Percentiles rank a stretch among this genome's conserved stretches.
Conservation (phyloP, 1,139 yeast species). For the Eremothecium gossypii region DNA sequence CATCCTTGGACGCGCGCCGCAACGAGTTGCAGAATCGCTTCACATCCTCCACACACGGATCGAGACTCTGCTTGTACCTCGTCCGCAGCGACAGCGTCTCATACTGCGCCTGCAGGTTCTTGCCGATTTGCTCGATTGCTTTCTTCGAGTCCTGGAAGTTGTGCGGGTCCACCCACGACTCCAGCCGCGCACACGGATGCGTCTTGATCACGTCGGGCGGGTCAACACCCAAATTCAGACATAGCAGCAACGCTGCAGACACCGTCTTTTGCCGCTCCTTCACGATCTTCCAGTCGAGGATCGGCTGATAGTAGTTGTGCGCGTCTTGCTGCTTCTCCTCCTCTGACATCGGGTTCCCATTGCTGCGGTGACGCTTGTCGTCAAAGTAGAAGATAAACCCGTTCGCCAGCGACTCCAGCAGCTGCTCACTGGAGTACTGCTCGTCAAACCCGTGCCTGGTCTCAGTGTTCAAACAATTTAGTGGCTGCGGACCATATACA, state of each 20-base stretch:
- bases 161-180: conserved; percentile 90
- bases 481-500: conserved; percentile 28
- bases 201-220: conserved; percentile 96
- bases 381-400: conserved; percentile 74
- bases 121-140: conserved; percentile 88
- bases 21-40: conserved; percentile 85
- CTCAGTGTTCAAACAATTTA: conserved; percentile 42
- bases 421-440: conserved; percentile 53
- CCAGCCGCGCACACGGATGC: conserved; percentile 85
- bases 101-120: conserved; percentile 76
- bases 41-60: conserved; percentile 93
- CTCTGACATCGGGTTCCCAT: conserved; percentile 71
- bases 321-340: conserved; percentile 39
- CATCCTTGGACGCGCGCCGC: conserved; percentile 85
- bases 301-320: conserved; percentile 54
- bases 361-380: conserved; percentile 85
- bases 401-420: conserved; percentile 55
- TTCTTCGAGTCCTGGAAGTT: conserved; percentile 79
- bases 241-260: conserved; percentile 85
- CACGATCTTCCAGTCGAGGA: conserved; percentile 84
- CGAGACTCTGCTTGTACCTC: conserved; percentile 80
- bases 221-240: conserved; percentile 89
- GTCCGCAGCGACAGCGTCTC: conserved; percentile 84
- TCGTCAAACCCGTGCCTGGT: conserved; percentile 79
- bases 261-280: conserved; percentile 88